Evolutionary conservation across 176 grass and related monocot species (phyloP).

Genomic region (Tillandsia leiboldiana): DNA sequence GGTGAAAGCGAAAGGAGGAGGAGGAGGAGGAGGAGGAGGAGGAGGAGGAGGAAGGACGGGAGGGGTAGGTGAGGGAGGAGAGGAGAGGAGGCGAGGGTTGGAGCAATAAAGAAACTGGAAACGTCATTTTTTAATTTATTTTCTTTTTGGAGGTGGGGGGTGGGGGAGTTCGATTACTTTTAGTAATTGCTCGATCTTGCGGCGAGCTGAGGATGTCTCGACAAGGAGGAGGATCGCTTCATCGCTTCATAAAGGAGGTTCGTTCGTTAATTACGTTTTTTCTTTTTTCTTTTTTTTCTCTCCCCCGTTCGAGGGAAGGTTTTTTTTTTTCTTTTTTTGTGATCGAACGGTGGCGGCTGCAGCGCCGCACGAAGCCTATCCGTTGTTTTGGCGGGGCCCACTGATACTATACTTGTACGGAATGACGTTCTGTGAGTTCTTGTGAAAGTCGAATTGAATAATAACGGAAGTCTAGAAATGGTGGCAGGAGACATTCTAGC

Average conservation of each 20-base stretch:
- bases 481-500: too few relatives aligned
- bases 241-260: too few relatives aligned
- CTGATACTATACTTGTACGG: neutral
- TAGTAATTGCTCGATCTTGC: too few relatives aligned
- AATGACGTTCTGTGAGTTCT: slow-evolving; percentile 5
- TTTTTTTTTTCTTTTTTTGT: too few relatives aligned
- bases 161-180: too few relatives aligned
- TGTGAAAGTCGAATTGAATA: neutral
- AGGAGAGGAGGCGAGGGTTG: neutral
- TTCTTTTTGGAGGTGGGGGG: neutral
- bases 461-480: too few relatives aligned
- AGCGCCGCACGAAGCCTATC: slow-evolving; percentile 36
- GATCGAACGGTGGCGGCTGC: neutral
- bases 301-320: neutral
- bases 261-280: neutral
- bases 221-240: too few relatives aligned
- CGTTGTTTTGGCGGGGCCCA: neutral
- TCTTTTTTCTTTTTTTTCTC: neutral
- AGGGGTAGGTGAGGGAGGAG: slow-evolving; percentile 10
- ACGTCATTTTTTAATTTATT: neutral
- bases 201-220: too few relatives aligned
- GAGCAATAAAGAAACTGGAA: neutral
- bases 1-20: neutral
- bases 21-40: neutral
- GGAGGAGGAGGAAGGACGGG: neutral